These are phyloP conservation scores for Diplodia seriata DNA, from an alignment of 2,329 filamentous ascomycete genomes.

Conservation along the genomic window DNA sequence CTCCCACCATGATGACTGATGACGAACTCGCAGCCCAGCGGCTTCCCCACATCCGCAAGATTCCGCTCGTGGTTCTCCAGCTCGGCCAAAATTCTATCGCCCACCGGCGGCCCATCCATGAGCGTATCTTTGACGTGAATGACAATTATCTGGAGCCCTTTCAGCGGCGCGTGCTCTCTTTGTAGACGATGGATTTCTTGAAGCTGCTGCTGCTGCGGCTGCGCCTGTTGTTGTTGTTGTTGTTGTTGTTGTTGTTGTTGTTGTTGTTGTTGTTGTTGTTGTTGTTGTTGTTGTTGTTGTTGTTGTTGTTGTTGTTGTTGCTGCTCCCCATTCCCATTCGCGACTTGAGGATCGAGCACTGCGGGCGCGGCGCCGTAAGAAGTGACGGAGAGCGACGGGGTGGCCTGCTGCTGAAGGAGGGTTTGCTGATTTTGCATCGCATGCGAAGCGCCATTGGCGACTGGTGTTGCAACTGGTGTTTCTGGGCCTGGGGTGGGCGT, in stretches of 20 bases:
- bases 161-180: slow-evolving; percentile 59
- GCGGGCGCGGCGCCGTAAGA: slow-evolving; percentile 3
- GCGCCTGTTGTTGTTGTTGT: not conserved
- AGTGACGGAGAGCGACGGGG: slow-evolving; percentile 7
- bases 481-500: slow-evolving; percentile 22
- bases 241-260: too few relatives aligned
- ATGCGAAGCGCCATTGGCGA: not conserved
- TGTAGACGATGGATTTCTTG: not conserved
- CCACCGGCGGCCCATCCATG: slow-evolving; percentile 69
- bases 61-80: slow-evolving; percentile 67
- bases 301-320: not conserved
- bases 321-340: not conserved
- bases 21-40: slow-evolving; percentile 80
- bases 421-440: slow-evolving; percentile 9
- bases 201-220: not conserved
- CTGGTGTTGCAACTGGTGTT: slow-evolving; percentile 11
- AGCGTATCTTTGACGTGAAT: slow-evolving; percentile 94
- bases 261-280: not conserved
- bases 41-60: slow-evolving; percentile 55
- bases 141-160: slow-evolving; percentile 79
- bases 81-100: slow-evolving; percentile 73
- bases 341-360: slow-evolving; percentile 4
- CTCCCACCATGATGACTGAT: slow-evolving; percentile 71
- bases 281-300: not conserved
- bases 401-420: not conserved